Base-by-base conservation (phyloP, 768 basidiomycete species). In the Pisolithus microcarpus region DNA sequence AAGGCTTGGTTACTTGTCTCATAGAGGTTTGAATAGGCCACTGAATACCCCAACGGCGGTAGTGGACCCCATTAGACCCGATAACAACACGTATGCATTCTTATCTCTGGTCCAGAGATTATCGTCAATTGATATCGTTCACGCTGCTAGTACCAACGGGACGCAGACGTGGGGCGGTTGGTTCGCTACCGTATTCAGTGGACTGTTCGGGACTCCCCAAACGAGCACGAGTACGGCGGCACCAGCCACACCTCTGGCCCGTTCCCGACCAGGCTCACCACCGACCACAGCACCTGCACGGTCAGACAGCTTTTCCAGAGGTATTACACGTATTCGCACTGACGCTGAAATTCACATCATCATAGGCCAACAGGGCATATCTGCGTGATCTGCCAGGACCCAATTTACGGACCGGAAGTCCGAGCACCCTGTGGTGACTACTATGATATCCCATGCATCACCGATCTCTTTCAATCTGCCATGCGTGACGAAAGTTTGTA, bases 401-500 rank as follows among this genome's bases (percentile, higher is more conserved):
- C 60, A 0, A 72, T 70, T 23, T 19, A 38, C 15, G 61, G 58
- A 19, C 37, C 31, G 1, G 63, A 63, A 50, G 26, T 70, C 6
- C 61, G 55, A 5, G 63, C 65, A 0, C 65, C 65, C 1, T 74
- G 72, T 47, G 61, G 64, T 23, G 68, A 75, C 52, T 53, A 54
- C 49, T 72, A 71, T 49, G 71, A 71, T 47, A 50, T 55, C 9
- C 56, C 1, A 18, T 75, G 73, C 53, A 7, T 66, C 23, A 60
- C 62, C 4, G 56, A 65, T 34, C 63, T 75, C 44, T 70, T 73
- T 60, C 52, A 66, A 46, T 53, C 63, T 16, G 61, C 72, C 1
- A 65, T 59, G 5, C 56, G 52, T 19, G 74, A 75, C 54, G 74
- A 74, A 50, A 58, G 65, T 1, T 63, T 75, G 30, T 72, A 64